Conservation (phyloP, 257 asterid species). For the Echites panduratus region DNA sequence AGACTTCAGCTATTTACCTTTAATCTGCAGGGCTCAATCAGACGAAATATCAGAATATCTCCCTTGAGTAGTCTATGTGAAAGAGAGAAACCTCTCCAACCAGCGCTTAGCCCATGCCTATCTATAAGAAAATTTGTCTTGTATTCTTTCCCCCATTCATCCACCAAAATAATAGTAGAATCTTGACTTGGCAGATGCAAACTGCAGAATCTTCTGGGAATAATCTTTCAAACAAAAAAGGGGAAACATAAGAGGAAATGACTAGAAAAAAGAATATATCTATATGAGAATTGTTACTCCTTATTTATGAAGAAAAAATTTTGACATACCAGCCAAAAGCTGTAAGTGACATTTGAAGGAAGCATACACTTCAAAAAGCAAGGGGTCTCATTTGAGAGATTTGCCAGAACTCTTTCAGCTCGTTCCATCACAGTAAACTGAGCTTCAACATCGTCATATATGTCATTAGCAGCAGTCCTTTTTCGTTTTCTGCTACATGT, state of each 20-base stretch:
- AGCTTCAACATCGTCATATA: conserved; percentile 58
- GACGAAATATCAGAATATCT: conserved; percentile 65
- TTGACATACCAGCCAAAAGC: conserved; percentile 86
- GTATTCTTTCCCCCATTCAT: conserved; percentile 85
- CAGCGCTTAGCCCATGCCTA: conserved; percentile 85
- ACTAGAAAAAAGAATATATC: conserved; percentile 9
- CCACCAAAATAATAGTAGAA: conserved; percentile 53
- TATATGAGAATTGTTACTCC: conserved; percentile 4
- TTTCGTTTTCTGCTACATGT: conserved; percentile 32
- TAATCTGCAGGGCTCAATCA: conserved; percentile 68
- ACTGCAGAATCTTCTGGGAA: conserved; percentile 59
- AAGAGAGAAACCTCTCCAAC: conserved; percentile 86
- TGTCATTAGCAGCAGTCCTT: conserved; percentile 38
- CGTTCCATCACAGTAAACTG: conserved; percentile 55
- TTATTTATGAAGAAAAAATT: conserved; percentile 6
- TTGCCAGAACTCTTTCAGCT: conserved; percentile 45
- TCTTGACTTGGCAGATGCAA: conserved; percentile 55
- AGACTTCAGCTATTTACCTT: conserved; percentile 40
- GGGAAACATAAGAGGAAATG: conserved; percentile 7
- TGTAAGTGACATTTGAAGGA: conserved; percentile 83
- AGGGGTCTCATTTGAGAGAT: conserved; percentile 44
- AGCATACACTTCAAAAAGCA: conserved; percentile 73
- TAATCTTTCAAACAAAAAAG: conserved; percentile 44
- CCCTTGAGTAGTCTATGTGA: conserved; percentile 70
- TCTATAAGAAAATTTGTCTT: conserved; percentile 57